A percentile compares a stretch with the other conserved stretches of the same genome.
These are phyloP conservation scores for Leptographium wingfieldii DNA, from an alignment of 2,329 filamentous ascomycete genomes.

Conservation along the genomic window DNA sequence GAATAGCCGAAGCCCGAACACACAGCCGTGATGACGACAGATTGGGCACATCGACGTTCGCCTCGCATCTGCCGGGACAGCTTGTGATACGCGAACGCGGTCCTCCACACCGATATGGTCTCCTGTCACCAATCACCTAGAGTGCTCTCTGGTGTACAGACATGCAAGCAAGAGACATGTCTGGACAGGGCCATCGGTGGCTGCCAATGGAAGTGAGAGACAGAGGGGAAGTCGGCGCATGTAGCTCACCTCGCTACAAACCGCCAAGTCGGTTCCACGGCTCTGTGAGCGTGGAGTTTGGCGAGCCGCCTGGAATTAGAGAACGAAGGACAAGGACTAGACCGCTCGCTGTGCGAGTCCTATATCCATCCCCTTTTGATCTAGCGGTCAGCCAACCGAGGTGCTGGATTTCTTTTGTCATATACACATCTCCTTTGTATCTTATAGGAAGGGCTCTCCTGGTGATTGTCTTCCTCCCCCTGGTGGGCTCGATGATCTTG, in stretches of 20 bases:
- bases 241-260: constrained; percentile 5
- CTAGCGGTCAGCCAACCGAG: neutral
- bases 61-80: neutral
- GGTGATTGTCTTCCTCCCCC: constrained; percentile 24
- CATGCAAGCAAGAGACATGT: neutral
- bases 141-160: neutral
- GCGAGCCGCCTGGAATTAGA: constrained; percentile 34
- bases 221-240: neutral
- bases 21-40: neutral
- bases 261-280: neutral
- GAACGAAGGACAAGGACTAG: constrained; percentile 13
- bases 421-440: constrained; percentile 18
- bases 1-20: neutral
- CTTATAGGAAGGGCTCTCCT: constrained; percentile 26
- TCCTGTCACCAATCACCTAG: neutral
- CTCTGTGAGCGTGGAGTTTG: constrained; percentile 14
- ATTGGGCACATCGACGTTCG: neutral
- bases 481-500: constrained; percentile 12
- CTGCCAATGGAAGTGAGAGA: neutral
- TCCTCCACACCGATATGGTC: neutral
- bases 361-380: neutral
- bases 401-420: constrained; percentile 7
- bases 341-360: neutral
- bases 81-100: neutral
- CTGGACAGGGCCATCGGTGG: neutral